Evolutionary conservation across 305 asterid species (phyloP), one percentile per base, ranked within the genome.

Genomic region (Fraxinus dipetala): DNA sequence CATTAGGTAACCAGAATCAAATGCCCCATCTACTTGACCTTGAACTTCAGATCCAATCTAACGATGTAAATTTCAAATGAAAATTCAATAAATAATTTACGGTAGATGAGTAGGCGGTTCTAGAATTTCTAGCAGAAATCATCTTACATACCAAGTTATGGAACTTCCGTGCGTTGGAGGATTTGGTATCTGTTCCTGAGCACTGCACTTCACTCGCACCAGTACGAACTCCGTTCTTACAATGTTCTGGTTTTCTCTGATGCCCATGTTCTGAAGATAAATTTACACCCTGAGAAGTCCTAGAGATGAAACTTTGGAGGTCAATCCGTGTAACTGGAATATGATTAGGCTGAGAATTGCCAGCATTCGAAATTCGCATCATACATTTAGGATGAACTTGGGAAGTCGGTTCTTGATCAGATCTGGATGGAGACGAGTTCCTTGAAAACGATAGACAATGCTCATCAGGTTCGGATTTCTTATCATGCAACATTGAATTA

Each of bases 1-100:
- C 97, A 95, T 95, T 31, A 94, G 89, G 88, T 89, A 95, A 79
- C 99, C 99, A 1, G 99, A 95, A 80, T 95, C 99, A 35, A 95
- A 95, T 5, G 94, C 92, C 18, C 95, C 97, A 51, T 95, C 99
- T 4, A 95, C 95, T 79, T 91, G 93, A 5, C 99, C 99, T 0
- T 82, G 97, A 78, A 95, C 93, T 81, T 91, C 98, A 38, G 99
- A 97, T 85, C 99, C 99, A 82, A 94, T 85, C 99, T 95, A 28
- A 20, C 10, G 18, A 20, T 0, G 0, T 30, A 22, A 30, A 78
- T 26, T 26, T 51, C 14, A 24, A 82, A 84, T 24, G 24, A 32
- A 65, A 7, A 2, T 35, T 51, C 24, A 45, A 30, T 6, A 10
- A 5, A 20, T 36, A 40, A 31, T n/a, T 28, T n/a, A 67, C 1